These are phyloP conservation scores for Mycena olivaceomarginata DNA, from an alignment of 768 basidiomycete genomes.

Conservation along the genomic window DNA sequence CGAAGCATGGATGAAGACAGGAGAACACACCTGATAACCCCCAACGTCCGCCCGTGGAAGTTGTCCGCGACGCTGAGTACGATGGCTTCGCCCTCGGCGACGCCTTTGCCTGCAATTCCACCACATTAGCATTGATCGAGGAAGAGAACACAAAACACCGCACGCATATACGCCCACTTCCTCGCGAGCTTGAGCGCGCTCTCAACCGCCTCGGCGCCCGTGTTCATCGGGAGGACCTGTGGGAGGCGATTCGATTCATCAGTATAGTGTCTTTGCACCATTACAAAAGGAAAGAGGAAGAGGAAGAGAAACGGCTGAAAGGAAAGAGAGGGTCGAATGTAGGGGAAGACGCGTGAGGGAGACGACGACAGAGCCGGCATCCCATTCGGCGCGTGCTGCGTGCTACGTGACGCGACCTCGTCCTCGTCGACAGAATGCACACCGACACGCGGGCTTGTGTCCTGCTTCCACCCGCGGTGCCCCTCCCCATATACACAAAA, in stretches of 20 bases:
- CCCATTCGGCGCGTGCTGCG: too few species aligned
- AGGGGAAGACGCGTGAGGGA: too few species aligned
- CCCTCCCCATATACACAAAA: background rate
- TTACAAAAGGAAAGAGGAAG: background rate
- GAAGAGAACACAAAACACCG: background rate
- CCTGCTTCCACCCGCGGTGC: too few species aligned
- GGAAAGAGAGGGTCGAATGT: background rate
- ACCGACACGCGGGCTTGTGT: too few species aligned
- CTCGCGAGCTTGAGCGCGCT: slow-evolving; percentile 96
- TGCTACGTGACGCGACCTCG: too few species aligned
- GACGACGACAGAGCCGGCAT: too few species aligned
- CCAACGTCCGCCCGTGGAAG: slow-evolving; percentile 96
- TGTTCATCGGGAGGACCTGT: slow-evolving; percentile 94
- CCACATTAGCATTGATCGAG: background rate
- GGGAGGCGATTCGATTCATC: background rate
- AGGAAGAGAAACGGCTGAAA: background rate
- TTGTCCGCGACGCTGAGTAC: slow-evolving; percentile 92
- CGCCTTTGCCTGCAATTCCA: slow-evolving; percentile 70
- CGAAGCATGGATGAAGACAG: background rate
- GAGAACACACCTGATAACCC: slow-evolving; percentile 82
- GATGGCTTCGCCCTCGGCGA: slow-evolving; percentile 88
- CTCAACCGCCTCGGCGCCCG: slow-evolving; percentile 98
- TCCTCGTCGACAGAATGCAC: background rate
- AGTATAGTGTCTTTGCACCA: too few species aligned
- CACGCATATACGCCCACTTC: slow-evolving; percentile 92